These are phyloP conservation scores for Annulohypoxylon nitens DNA, from an alignment of 495 filamentous ascomycete genomes.

Conservation along the genomic window DNA sequence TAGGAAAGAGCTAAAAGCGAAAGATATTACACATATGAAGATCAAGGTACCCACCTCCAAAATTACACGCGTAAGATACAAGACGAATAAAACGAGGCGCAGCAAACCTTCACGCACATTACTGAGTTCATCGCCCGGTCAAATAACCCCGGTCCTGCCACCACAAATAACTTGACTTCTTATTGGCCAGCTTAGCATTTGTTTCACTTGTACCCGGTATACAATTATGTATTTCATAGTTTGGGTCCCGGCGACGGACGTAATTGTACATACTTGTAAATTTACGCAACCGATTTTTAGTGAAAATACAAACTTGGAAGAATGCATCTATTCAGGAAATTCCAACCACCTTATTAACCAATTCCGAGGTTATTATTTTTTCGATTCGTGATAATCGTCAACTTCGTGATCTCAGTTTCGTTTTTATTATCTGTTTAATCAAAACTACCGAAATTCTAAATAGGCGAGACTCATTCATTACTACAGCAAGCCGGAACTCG, in stretches of 20 bases:
- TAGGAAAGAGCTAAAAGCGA: conserved; percentile 17
- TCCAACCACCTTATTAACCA: conserved; percentile 36
- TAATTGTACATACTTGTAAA: conserved; percentile 3
- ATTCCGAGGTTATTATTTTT: conserved; percentile 2
- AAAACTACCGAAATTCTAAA: conserved; percentile 7
- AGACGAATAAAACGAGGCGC: conserved; percentile 34
- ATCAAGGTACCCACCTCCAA: conserved; percentile 25
- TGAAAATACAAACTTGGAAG: conserved; percentile 14
- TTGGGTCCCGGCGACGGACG: conserved; percentile 11
- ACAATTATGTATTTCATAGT: conserved; percentile 11
- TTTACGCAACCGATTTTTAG: conserved; percentile 5
- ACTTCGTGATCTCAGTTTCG: conserved; percentile 2
- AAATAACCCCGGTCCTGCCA: conserved; percentile 33
- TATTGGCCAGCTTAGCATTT: conserved; percentile 29
- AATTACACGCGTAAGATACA: conserved; percentile 30
- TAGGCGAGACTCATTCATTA: conserved; percentile 7
- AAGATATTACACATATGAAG: conserved; percentile 1
- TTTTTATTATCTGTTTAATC: conserved; percentile 7
- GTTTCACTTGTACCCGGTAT: conserved; percentile 8
- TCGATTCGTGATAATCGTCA: neutral
- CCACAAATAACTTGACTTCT: conserved; percentile 46
- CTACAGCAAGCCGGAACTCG: neutral
- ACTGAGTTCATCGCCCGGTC: conserved; percentile 20
- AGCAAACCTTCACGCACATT: conserved; percentile 6
- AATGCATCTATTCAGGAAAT: conserved; percentile 2